Evolutionary conservation across 129 eudicot genomes (phyloP).

Genomic region (Calendula officinalis): DNA sequence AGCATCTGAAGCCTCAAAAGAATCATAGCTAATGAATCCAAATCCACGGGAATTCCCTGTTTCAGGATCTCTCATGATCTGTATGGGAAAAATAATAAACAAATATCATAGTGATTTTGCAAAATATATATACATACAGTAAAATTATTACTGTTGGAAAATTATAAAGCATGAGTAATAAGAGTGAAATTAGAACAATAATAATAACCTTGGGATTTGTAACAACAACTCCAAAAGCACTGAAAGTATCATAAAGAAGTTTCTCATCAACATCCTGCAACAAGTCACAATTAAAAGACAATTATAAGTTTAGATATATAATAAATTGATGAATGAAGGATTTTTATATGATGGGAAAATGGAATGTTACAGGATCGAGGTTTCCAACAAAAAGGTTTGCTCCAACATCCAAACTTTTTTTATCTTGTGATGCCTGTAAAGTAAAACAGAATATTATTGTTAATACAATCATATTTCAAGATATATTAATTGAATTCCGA

Average conservation of each 20-base stretch:
- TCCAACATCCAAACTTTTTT: conserved; percentile 99
- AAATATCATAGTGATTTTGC: too few relatives aligned
- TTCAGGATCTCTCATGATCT: conserved; percentile 99
- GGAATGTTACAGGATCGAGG: conserved; percentile 85
- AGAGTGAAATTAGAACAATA: conserved; percentile 6
- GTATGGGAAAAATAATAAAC: neutral
- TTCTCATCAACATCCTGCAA: conserved; percentile 98
- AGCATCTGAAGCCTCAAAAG: conserved; percentile 98
- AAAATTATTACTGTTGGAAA: too few relatives aligned
- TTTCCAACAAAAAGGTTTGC: conserved; percentile 98
- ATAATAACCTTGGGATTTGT: conserved; percentile 78
- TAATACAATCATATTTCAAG: neutral
- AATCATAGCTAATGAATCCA: conserved; percentile 98
- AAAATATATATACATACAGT: too few relatives aligned
- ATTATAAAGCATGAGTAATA: neutral
- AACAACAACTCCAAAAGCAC: conserved; percentile 97
- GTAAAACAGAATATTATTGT: conserved; percentile 13
- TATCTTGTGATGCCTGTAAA: conserved; percentile 95
- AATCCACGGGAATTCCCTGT: conserved; percentile 97
- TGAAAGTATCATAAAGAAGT: conserved; percentile 93
- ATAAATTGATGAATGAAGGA: neutral
- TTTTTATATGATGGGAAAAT: neutral
- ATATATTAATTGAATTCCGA: neutral
- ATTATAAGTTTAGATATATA: too few relatives aligned
- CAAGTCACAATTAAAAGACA: too few relatives aligned